These are phyloP conservation scores for Carex pumila DNA, from an alignment of 176 grass and related monocot species.

Conservation along the genomic window DNA sequence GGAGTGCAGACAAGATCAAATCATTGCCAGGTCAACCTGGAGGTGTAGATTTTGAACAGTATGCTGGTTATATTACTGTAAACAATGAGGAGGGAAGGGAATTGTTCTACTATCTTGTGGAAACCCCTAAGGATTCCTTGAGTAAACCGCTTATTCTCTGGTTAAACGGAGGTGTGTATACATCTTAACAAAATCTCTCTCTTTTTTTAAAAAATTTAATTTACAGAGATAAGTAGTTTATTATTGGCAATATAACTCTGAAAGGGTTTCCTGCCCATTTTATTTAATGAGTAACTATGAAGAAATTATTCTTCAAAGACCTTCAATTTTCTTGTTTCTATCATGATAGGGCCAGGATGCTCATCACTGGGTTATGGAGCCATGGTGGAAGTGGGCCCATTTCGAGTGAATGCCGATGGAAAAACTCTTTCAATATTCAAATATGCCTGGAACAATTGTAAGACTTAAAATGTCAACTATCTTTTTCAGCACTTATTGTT, in stretches of 20 bases:
- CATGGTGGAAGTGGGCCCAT: constrained; percentile 90
- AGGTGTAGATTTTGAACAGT: constrained; percentile 58
- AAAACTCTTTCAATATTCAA: constrained; percentile 63
- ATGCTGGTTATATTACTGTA: constrained; percentile 74
- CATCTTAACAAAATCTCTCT: background rate
- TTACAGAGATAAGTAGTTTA: too few relatives aligned
- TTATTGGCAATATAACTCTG: background rate
- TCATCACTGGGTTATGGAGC: constrained; percentile 92
- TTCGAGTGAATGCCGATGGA: constrained; percentile 56
- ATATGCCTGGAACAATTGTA: constrained; percentile 97
- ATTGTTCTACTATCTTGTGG: constrained; percentile 94
- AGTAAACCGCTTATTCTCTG: constrained; percentile 88
- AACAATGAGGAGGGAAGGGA: constrained; percentile 45
- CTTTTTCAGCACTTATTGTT: background rate
- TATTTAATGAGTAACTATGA: background rate
- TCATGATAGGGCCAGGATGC: constrained; percentile 66
- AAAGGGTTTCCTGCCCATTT: background rate
- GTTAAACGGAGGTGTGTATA: constrained; percentile 77
- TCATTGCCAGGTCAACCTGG: constrained; percentile 66
- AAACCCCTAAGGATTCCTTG: constrained; percentile 62
- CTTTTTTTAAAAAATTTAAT: background rate
- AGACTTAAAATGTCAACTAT: background rate
- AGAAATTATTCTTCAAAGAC: background rate
- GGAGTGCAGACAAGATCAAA: constrained; percentile 38
- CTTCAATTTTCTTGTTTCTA: background rate